phyloP scores from a whole-genome alignment of 345 rosid species.

The Noccaea bulbosa region DNA sequence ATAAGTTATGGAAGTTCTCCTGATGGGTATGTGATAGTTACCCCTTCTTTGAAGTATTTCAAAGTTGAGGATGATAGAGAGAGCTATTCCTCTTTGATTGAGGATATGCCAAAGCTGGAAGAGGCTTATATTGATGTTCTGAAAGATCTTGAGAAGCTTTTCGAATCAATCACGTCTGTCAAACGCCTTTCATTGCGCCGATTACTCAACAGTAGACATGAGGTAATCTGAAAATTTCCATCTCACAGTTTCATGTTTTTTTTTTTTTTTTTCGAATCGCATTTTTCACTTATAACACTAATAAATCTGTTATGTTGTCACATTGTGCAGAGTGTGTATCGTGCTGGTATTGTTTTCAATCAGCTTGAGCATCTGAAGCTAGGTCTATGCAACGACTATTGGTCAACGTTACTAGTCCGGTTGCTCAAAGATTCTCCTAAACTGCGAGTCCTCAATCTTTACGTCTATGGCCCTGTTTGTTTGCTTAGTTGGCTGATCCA shows the following conservation, averaged over 20 bases:
- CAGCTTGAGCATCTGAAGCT: conserved; percentile 10
- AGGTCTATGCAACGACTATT: not conserved
- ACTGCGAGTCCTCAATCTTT: not conserved
- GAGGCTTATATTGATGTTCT: not conserved
- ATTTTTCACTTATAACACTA: too few species aligned
- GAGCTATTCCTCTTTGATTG: not conserved
- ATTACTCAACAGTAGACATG: not conserved
- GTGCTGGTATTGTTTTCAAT: not conserved
- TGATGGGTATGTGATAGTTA: not conserved
- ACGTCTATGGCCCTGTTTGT: too few species aligned
- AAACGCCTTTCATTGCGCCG: not conserved
- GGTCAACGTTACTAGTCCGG: conserved; percentile 12
- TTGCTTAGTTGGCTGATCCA: too few species aligned
- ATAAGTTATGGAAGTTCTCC: accelerated
- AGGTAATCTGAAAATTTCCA: not conserved
- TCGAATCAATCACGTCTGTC: too few species aligned
- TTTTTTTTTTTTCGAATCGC: too few species aligned
- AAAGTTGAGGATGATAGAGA: not conserved
- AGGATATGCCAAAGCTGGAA: not conserved
- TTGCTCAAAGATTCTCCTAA: not conserved
- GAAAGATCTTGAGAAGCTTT: not conserved
- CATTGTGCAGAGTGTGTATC: not conserved
- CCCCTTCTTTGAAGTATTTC: too few species aligned
- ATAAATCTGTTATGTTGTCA: too few species aligned
- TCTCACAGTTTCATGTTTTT: not conserved